Base-by-base conservation (phyloP, 768 basidiomycete species). In the Guyanaporus albipodus region DNA sequence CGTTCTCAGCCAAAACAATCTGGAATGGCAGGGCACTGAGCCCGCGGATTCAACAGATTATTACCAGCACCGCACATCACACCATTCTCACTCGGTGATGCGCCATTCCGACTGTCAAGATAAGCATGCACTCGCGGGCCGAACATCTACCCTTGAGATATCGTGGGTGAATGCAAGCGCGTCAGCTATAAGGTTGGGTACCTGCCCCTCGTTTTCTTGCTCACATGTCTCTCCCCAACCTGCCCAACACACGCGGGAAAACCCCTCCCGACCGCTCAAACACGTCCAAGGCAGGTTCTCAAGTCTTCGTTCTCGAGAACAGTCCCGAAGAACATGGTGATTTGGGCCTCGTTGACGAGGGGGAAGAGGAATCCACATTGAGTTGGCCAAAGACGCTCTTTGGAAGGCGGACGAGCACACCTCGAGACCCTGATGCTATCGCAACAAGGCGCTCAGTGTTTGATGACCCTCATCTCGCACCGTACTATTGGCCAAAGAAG, bases 361-460 rank as follows among this genome's bases (percentile, higher is more conserved):
- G 44, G 5, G 43, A 52, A 21, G 24, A 21, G 2, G 17, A 21
- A 8, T 34, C 27, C 17, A 11, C 37, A 4, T 26, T 32, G 8
- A 6, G 29, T 1, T 47, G 45, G 54, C n/a, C 12, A 28, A 33
- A n/a, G 24, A 11, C 21, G 6, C 9, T 46, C 18, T 38, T 44
- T 31, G 21, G 34, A 4, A 38, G 27, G 35, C 41, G 29, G 38
- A n/a, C 12, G 8, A 7, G 15, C 23, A 17, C 9, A 14, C 36
- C 18, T 1, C 12, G 41, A 18, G 58, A 66, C 36, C 63, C 60
- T 11, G 72, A 75, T 41, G 57, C 73, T 14, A 70, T 69, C 36
- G 67, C 76, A 4, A 80, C 79, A 17, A 70, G 66, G 22, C 71
- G 73, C 7, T 77, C 76, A 2, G 73, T 79, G 14, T 80, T 70